Base-by-base conservation (phyloP, 2,329 filamentous ascomycete genomes). In the Trichoderma harzianum region DNA sequence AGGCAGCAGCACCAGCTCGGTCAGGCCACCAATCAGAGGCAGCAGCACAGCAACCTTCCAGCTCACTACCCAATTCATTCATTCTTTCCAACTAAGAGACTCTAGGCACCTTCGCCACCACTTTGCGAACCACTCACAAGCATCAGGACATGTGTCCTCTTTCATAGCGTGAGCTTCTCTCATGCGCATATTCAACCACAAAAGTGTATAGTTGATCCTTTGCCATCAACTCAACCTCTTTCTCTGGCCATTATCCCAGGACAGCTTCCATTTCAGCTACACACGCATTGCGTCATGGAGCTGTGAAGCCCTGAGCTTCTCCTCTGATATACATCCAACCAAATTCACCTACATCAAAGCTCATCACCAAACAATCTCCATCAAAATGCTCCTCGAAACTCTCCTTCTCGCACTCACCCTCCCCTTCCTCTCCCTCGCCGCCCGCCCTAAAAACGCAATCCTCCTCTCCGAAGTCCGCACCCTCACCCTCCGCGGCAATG, bases 401-500 rank as follows among this genome's bases (percentile, higher is more conserved):
- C 57, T 78, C 55, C 63, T 74, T 66, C 61, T 75, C 67, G 11
- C 75, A 66, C 69, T 79, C 72, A 26, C 74, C 69, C 74, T 80
- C 51, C 77, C 78, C 18, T 58, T 75, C 64, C 75, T 79, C 64
- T 61, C 76, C 71, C 70, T 76, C 53, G 67, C 77, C 60, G 74
- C 76, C 4, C 78, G 79, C 8, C 83, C 86, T 71, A 53, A 62
- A 5, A 82, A 88, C 77, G 87, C 87, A 71, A 86, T 89, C 78
- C 85, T 87, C 72, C 85, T 89, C 76, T 89, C 87, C 30, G 77
- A 85, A 3, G 92, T 98, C 70, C 88, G 93, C 75, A 87, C 91
- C 62, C 88, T 98, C 53, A 98, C 95, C 7, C 88, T 98, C 14
- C 91, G 90, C 72, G 86, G 87, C 75, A 86, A 87, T 73, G 81